Evolutionary conservation across 2,329 filamentous ascomycete genomes (phyloP).

Genomic region (Hawksworthiomyces lignivorus): DNA sequence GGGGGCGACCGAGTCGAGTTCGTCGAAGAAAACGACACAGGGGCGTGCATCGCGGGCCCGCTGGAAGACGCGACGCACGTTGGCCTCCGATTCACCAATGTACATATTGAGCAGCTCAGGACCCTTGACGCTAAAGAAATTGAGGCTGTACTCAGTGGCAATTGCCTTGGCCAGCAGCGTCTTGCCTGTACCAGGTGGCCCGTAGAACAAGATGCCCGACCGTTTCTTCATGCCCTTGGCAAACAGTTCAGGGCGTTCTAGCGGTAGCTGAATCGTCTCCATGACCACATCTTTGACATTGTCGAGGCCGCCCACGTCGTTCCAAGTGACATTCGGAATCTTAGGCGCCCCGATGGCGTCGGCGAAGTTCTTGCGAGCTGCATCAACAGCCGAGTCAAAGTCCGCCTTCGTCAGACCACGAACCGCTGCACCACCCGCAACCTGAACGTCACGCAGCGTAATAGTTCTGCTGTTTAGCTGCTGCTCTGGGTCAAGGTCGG

Average conservation of each 20-base stretch:
- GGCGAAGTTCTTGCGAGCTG: slow-evolving; percentile 94
- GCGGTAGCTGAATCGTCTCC: slow-evolving; percentile 89
- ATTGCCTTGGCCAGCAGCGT: slow-evolving; percentile 90
- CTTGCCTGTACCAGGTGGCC: slow-evolving; percentile 85
- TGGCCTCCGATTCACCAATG: slow-evolving; percentile 88
- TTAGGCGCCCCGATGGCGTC: slow-evolving; percentile 96
- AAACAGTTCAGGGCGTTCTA: slow-evolving; percentile 87
- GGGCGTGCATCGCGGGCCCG: slow-evolving; percentile 76
- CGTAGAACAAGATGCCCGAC: slow-evolving; percentile 87
- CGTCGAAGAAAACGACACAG: slow-evolving; percentile 90
- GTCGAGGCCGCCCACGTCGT: slow-evolving; percentile 85
- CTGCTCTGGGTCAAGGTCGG: slow-evolving; percentile 6
- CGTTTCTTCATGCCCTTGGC: slow-evolving; percentile 98
- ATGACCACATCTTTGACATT: slow-evolving; percentile 96
- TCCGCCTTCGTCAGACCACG: slow-evolving; percentile 74
- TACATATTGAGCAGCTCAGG: slow-evolving; percentile 94
- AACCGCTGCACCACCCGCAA: slow-evolving; percentile 75
- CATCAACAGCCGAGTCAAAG: slow-evolving; percentile 88
- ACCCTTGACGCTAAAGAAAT: slow-evolving; percentile 91
- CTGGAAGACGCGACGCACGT: slow-evolving; percentile 83
- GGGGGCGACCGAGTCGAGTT: slow-evolving; percentile 86
- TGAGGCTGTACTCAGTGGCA: slow-evolving; percentile 86
- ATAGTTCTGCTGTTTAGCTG: slow-evolving; percentile 25
- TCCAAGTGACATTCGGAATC: slow-evolving; percentile 95
- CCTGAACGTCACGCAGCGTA: slow-evolving; percentile 73